These are phyloP conservation scores for Plasmodium yoelii DNA, from an alignment of 169 alveolate genomes.

Conservation along the genomic window DNA sequence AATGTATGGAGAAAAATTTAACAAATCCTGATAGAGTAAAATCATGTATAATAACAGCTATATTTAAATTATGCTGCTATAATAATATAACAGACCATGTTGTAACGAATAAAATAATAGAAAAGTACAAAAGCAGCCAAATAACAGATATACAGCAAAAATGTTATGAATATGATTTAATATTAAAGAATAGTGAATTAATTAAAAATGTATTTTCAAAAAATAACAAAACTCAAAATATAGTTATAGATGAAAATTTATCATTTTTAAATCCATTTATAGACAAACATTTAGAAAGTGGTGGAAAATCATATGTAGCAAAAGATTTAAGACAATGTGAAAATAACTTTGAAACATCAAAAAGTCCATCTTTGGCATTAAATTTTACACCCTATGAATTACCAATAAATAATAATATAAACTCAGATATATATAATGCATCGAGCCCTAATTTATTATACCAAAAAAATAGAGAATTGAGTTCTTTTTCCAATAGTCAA, in stretches of 20 bases:
- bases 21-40: slow-evolving; percentile 67
- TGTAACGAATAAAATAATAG: slow-evolving; percentile 66
- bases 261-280: slow-evolving; percentile 57
- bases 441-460: slow-evolving; percentile 15
- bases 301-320: slow-evolving; percentile 59
- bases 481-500: slow-evolving; percentile 4
- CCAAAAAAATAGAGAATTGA: slow-evolving; percentile 28
- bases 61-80: slow-evolving; percentile 52
- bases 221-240: slow-evolving; percentile 23
- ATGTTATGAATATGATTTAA: slow-evolving; percentile 68
- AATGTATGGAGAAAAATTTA: slow-evolving; percentile 64
- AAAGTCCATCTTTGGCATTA: slow-evolving; percentile 16
- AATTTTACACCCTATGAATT: slow-evolving; percentile 75
- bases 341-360: slow-evolving; percentile 15
- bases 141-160: slow-evolving; percentile 67
- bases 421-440: slow-evolving; percentile 19
- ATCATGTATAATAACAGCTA: slow-evolving; percentile 73
- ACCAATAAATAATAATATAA: slow-evolving; percentile 50
- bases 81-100: slow-evolving; percentile 67
- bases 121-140: slow-evolving; percentile 55
- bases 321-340: slow-evolving; percentile 60
- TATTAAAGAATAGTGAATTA: slow-evolving; percentile 50
- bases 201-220: slow-evolving; percentile 55
- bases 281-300: slow-evolving; percentile 61
- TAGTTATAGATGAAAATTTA: slow-evolving; percentile 44